Evolutionary conservation across 2,329 filamentous ascomycete genomes (phyloP).

Genomic region (Fusarium sp.): DNA sequence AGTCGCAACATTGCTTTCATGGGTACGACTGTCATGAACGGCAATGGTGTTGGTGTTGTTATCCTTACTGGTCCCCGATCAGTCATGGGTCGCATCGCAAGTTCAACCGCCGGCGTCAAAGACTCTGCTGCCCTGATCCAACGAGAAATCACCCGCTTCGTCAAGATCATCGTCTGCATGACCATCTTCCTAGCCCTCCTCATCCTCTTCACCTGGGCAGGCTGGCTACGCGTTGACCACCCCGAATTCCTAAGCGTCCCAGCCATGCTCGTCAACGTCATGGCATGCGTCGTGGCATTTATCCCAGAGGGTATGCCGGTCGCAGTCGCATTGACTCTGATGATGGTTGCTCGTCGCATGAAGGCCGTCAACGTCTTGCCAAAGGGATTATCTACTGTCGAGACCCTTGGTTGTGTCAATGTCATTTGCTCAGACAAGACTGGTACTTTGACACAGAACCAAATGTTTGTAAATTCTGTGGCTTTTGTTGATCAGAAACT

Average conservation of each 20-base stretch:
- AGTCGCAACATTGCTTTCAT: conserved; percentile 59
- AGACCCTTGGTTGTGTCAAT: conserved; percentile 58
- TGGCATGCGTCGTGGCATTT: conserved; percentile 57
- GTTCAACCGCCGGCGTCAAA: conserved; percentile 52
- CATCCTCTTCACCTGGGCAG: conserved; percentile 60
- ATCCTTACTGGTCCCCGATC: conserved; percentile 55
- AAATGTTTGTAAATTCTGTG: conserved; percentile 57
- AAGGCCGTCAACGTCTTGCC: conserved; percentile 57
- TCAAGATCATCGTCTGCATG: conserved; percentile 55
- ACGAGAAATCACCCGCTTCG: conserved; percentile 58
- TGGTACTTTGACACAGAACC: conserved; percentile 57
- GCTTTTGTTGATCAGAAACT: conserved; percentile 51
- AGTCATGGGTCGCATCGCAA: conserved; percentile 58
- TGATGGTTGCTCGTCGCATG: conserved; percentile 58
- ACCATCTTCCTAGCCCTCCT: conserved; percentile 54
- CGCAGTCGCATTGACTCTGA: conserved; percentile 54
- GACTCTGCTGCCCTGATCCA: conserved; percentile 56
- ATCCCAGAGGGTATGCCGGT: conserved; percentile 57
- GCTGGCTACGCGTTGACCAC: conserved; percentile 55
- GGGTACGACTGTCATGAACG: conserved; percentile 58
- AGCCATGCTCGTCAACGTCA: conserved; percentile 59
- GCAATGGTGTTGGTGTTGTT: conserved; percentile 54
- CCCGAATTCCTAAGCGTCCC: conserved; percentile 55
- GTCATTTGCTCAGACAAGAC: conserved; percentile 60
- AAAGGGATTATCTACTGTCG: conserved; percentile 56